phyloP scores from a whole-genome alignment of 495 filamentous ascomycete species.

The Coniosporium apollinis region DNA sequence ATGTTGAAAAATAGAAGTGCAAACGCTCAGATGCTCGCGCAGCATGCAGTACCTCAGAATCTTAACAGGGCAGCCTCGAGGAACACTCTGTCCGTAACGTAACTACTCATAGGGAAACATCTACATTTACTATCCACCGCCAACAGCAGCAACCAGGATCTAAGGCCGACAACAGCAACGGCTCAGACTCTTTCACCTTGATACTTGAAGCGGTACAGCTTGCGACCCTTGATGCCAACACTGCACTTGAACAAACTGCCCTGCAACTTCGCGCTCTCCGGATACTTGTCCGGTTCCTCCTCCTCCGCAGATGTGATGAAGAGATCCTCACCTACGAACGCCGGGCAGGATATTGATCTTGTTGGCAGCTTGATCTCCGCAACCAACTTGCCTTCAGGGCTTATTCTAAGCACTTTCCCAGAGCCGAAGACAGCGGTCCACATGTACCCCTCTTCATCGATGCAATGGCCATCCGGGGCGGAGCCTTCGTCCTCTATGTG shows the following conservation, averaged over 20 bases:
- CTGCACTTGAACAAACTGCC: slow-evolving; percentile 23
- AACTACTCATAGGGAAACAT: no score
- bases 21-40: no score
- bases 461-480: slow-evolving; percentile 29
- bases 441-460: slow-evolving; percentile 25
- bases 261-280: slow-evolving; percentile 14
- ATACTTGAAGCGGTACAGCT: not conserved
- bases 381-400: slow-evolving; percentile 20
- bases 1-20: no score
- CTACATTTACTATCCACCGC: no score
- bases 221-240: slow-evolving; percentile 19
- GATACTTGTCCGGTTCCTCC: slow-evolving; percentile 17
- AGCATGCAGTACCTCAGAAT: not conserved
- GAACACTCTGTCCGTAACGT: not conserved
- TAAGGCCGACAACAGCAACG: not conserved
- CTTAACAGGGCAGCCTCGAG: not conserved
- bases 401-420: slow-evolving; percentile 21
- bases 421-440: slow-evolving; percentile 22
- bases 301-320: slow-evolving; percentile 25
- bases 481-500: slow-evolving; percentile 24
- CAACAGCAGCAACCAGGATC: not conserved
- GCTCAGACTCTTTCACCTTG: not conserved
- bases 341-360: slow-evolving; percentile 21
- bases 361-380: slow-evolving; percentile 23
- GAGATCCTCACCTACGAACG: slow-evolving; percentile 21